Base-by-base conservation (phyloP, 2,329 filamentous ascomycete genomes). In the Alternaria incomplexa region DNA sequence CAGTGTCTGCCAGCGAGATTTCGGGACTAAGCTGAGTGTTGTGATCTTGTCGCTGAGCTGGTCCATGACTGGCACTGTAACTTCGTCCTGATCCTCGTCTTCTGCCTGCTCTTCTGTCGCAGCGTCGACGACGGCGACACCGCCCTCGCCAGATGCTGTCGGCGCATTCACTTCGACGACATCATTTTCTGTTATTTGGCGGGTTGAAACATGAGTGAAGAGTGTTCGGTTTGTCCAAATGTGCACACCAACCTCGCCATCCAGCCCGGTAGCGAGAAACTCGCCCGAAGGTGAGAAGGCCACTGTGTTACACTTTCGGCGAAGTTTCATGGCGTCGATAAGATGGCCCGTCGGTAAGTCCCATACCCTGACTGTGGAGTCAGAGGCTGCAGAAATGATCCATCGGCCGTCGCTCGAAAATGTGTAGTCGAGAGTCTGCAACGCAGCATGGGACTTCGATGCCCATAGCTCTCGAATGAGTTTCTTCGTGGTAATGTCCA, bases 221-320 rank as follows among this genome's bases (percentile, higher is more conserved):
- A 98, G 84, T 0, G 91, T 91, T 74, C 92, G 92, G 81, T 99
- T 99, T 22, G 93, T 97, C 95, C 96, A 99, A 51, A 99, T 88
- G 70, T 93, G 90, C n/a, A 99, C 90, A 12, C 96, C 96, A 1
- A 97, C 87, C 66, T 90, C 89, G 61, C 91, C 91, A 57, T 93
- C 89, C 56, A 93, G 90, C 0, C 93, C 91, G 4, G 94, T 96
- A 4, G 96, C 96, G n/a, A 99, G 86, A 73, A 93, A 98, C 75
- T 99, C 96, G 13, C 95, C 96, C 0, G 93, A 97, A 1, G 86
- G 85, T 0, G 96, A 97, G 84, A 98, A 97, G 8, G 94, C 89
- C 12, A 99, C 84, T 3, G 93, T 90, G 15, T 90, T 96, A 78
- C 94, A 97, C 11, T 90, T 89, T 57, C 87, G 91, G 58, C 90